Conservation (phyloP, 2,329 filamentous ascomycete genomes). For the Aspergillus puulaauensis region DNA sequence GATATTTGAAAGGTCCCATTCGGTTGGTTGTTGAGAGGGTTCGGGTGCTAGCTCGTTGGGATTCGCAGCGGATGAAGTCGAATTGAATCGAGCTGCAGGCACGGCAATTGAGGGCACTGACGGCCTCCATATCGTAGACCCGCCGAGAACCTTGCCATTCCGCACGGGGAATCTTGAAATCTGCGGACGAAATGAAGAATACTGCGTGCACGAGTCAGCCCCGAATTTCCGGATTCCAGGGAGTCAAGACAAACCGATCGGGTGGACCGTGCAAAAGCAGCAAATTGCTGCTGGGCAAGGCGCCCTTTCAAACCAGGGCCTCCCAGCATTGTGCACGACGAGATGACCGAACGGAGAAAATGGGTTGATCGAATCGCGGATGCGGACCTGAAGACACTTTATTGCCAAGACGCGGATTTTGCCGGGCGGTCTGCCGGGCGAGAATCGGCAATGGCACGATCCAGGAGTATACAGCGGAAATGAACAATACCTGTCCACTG, state of each 20-base stretch:
- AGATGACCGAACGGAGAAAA: conserved; percentile 13
- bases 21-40: conserved; percentile 4
- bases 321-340: conserved; percentile 51
- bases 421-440: conserved; percentile 32
- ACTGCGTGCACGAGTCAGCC: conserved; percentile 26
- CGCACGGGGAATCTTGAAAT: conserved; percentile 21
- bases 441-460: background rate
- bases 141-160: conserved; percentile 22
- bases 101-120: conserved; percentile 21
- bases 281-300: conserved; percentile 29
- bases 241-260: conserved; percentile 35
- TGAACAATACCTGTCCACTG: too few species aligned
- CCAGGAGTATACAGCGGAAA: background rate
- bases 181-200: conserved; percentile 35
- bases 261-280: conserved; percentile 27
- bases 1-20: conserved; percentile 26
- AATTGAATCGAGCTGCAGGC: conserved; percentile 39
- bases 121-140: conserved; percentile 21
- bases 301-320: conserved; percentile 54
- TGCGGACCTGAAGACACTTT: conserved; percentile 10
- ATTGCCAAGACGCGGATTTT: conserved; percentile 31
- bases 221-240: background rate
- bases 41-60: conserved; percentile 5
- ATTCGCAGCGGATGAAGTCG: conserved; percentile 29
- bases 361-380: conserved; percentile 11